Evolutionary conservation across 352 stramenopile genomes (phyloP).

Genomic region (Aphanomyces cochlioides): DNA sequence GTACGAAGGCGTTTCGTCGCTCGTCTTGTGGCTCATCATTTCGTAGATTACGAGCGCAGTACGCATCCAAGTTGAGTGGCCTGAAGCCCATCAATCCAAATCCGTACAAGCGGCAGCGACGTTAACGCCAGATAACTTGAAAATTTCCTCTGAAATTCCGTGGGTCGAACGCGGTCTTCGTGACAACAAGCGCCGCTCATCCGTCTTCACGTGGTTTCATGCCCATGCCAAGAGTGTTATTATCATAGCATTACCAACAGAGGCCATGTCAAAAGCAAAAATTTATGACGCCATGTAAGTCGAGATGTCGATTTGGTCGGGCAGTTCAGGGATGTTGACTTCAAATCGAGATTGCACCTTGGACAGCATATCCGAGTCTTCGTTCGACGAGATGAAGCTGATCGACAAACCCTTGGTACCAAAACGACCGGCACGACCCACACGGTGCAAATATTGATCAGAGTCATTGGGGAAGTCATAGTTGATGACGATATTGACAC

Average conservation of each 20-base stretch:
- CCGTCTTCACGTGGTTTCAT: no score
- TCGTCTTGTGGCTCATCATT: background rate
- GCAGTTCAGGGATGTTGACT: slow-evolving; percentile 98
- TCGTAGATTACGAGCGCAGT: slow-evolving; percentile 71
- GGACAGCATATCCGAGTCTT: slow-evolving; percentile 97
- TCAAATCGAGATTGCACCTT: slow-evolving; percentile 99
- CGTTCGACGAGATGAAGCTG: slow-evolving; percentile 98
- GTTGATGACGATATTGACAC: slow-evolving; percentile 99
- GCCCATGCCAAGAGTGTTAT: slow-evolving; percentile 15
- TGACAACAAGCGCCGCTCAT: background rate
- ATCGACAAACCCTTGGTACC: slow-evolving; percentile 99
- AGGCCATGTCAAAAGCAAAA: slow-evolving; percentile 1
- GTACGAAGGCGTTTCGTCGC: slow-evolving; percentile 34
- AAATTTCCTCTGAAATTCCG: background rate
- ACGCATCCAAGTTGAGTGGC: slow-evolving; percentile 63
- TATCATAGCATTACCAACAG: slow-evolving; percentile 18
- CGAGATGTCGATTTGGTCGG: slow-evolving; percentile 99
- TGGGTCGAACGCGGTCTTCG: background rate
- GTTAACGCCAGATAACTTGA: background rate
- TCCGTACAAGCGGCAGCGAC: slow-evolving; percentile 16
- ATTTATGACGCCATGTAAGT: slow-evolving; percentile 89
- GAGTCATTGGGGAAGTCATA: slow-evolving; percentile 99
- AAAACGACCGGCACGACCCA: slow-evolving; percentile 98
- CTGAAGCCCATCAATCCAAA: slow-evolving; percentile 36
- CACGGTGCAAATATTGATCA: slow-evolving; percentile 99